Base-by-base conservation (phyloP, 2,329 filamentous ascomycete genomes). In the Didymella pomorum region DNA sequence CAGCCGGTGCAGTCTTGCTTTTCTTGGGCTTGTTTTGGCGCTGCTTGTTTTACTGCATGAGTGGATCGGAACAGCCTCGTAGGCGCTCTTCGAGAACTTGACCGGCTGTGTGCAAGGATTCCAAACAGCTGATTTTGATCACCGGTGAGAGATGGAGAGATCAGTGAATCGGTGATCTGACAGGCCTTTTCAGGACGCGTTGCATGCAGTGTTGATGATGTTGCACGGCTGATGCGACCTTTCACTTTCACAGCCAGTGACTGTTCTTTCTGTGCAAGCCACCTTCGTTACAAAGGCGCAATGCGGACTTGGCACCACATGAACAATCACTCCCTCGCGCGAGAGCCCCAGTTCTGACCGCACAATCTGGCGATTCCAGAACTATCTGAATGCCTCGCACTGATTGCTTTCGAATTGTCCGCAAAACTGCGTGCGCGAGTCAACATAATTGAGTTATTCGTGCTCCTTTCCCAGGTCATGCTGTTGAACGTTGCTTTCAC, bases 161-260 rank as follows among this genome's bases (percentile, higher is more conserved):
- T n/a, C 12, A n/a, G 8, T 4, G 4, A 52, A 33, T 4, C 3
- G 26, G n/a, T n/a, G 25, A 18, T 43, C 39, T 51, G 37, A 33
- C 31, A 21, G 5, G 26, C 21, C 10, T 14, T 10, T 37, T 26
- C 11, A 23, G 6, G 23, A 52, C 44, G 29, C 20, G 37, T 16
- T 35, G 31, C 31, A 35, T 35, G 31, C 31, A 35, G 31, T 35
- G 31, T 35, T 35, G 16, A 35, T 35, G 31, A n/a, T 18, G 33
- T 46, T 45, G 42, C 50, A 53, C 31, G 20, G 29, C 41, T 46
- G 50, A 52, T 52, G 50, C 50, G 18, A 39, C n/a, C 42, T 53
- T 52, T 43, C 42, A 39, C 29, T n/a, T 45, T 6, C 8, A 11
- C 37, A 2, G 29, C 21, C 42, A 45, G 21, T 29, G 41, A 39